Conservation (phyloP, 179 eudicot species). For the Corrigiola litoralis region DNA sequence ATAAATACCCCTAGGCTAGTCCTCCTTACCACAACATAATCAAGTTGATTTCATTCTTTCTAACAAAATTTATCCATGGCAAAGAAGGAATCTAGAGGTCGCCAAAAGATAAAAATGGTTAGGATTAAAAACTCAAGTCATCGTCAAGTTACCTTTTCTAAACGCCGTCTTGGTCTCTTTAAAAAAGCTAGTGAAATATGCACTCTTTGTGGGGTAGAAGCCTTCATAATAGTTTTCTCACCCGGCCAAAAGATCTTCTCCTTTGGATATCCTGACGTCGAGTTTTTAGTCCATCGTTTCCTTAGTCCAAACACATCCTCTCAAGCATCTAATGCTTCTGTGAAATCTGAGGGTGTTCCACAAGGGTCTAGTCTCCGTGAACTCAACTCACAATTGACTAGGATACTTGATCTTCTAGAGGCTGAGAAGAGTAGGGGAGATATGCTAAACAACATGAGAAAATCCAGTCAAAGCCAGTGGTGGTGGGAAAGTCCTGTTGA, state of each 20-base stretch:
- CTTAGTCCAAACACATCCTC: conserved; percentile 16
- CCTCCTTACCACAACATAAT: conserved; percentile 5
- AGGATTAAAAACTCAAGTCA: conserved; percentile 38
- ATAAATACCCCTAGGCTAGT: conserved; percentile 15
- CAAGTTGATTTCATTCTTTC: neutral
- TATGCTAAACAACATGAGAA: conserved; percentile 26
- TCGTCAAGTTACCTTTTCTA: conserved; percentile 53
- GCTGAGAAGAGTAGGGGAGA: conserved; percentile 39
- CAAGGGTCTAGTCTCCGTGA: conserved; percentile 23
- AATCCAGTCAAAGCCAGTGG: conserved; percentile 24
- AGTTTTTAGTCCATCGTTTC: conserved; percentile 32
- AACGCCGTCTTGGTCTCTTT: conserved; percentile 48
- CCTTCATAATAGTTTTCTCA: conserved; percentile 38
- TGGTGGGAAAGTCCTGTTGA: conserved; percentile 59
- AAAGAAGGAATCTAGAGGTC: conserved; percentile 41
- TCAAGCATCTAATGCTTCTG: neutral
- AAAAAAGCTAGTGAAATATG: conserved; percentile 55
- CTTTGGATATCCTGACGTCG: conserved; percentile 48
- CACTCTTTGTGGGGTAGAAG: conserved; percentile 49
- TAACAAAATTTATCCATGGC: conserved; percentile 18
- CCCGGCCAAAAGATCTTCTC: conserved; percentile 44
- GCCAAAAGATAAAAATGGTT: conserved; percentile 52
- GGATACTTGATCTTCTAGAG: conserved; percentile 33
- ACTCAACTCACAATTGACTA: conserved; percentile 38
- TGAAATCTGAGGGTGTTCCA: conserved; percentile 14